These are phyloP conservation scores for Fusarium udum DNA, from an alignment of 2,329 filamentous ascomycete species.

Conservation along the genomic window DNA sequence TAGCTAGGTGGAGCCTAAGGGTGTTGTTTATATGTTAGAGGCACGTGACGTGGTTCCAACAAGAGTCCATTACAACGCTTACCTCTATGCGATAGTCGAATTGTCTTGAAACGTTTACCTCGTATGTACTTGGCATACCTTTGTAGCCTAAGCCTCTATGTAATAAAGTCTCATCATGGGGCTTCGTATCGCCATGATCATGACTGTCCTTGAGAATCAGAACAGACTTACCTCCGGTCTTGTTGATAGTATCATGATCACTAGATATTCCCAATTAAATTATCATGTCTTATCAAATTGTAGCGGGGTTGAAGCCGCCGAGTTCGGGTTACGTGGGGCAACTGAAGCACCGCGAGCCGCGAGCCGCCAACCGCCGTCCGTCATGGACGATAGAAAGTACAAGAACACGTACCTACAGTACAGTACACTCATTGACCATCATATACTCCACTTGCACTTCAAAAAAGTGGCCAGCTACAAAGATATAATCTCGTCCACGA, in stretches of 20 bases:
- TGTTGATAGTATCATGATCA: neutral
- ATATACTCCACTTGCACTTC: slow-evolving; percentile 38
- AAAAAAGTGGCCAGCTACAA: slow-evolving; percentile 23
- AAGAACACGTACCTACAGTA: neutral
- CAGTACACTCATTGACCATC: slow-evolving; percentile 17
- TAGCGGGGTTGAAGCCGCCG: slow-evolving; percentile 40
- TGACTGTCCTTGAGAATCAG: neutral
- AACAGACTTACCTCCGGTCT: neutral
- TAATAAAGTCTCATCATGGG: neutral
- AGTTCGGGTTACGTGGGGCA: slow-evolving; percentile 44
- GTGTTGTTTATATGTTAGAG: no score
- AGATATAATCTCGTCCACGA: slow-evolving; percentile 20
- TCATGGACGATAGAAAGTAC: slow-evolving; percentile 7
- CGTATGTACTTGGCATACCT: neutral
- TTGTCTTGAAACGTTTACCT: no score
- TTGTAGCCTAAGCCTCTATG: neutral
- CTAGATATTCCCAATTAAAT: neutral
- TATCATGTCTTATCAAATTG: slow-evolving; percentile 7
- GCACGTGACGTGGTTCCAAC: no score
- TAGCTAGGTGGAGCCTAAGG: no score
- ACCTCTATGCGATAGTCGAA: no score
- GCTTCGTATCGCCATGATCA: neutral
- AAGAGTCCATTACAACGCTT: no score
- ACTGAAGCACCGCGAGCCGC: slow-evolving; percentile 17
- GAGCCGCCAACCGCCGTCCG: slow-evolving; percentile 33